Conservation (phyloP, 441 rosid species). For the Bruguiera hainesii region DNA sequence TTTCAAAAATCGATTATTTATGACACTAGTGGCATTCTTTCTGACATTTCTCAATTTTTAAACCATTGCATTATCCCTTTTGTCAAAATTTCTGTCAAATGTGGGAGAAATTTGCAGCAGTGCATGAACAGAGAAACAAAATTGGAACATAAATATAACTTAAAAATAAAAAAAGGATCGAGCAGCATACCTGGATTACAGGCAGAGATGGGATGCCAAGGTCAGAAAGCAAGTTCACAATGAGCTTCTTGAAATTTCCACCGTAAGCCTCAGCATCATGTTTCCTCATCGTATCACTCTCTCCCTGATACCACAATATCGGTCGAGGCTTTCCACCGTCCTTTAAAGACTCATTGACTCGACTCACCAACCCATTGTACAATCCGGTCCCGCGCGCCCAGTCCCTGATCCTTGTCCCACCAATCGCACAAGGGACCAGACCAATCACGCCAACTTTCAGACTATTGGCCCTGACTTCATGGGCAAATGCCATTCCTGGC, state of each 20-base stretch:
- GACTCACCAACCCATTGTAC: conserved; percentile 58
- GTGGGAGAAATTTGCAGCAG: not conserved
- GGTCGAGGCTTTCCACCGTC: conserved; percentile 60
- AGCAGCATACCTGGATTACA: conserved; percentile 52
- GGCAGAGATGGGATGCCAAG: conserved; percentile 62
- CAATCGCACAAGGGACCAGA: conserved; percentile 81
- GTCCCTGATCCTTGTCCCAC: conserved; percentile 69
- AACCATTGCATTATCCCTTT: too few relatives aligned
- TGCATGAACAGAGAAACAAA: too few relatives aligned
- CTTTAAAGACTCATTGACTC: conserved; percentile 45
- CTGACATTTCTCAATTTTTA: not conserved
- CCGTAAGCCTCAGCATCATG: conserved; percentile 58
- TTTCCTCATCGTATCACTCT: conserved; percentile 52
- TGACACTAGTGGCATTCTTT: too few relatives aligned
- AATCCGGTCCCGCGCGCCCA: conserved; percentile 64
- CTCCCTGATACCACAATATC: conserved; percentile 87
- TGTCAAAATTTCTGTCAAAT: not conserved
- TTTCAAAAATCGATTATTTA: too few relatives aligned
- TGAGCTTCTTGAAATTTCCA: conserved; percentile 48
- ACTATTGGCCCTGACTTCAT: conserved; percentile 29
- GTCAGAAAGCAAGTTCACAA: conserved; percentile 54
- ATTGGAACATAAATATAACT: too few relatives aligned
- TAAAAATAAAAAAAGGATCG: not conserved
- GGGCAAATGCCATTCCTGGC: conserved; percentile 80
- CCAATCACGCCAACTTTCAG: conserved; percentile 36